Evolutionary conservation across 257 asterid species (phyloP), one percentile per base, ranked within the genome.

Genomic region (Solanum bulbocastanum): DNA sequence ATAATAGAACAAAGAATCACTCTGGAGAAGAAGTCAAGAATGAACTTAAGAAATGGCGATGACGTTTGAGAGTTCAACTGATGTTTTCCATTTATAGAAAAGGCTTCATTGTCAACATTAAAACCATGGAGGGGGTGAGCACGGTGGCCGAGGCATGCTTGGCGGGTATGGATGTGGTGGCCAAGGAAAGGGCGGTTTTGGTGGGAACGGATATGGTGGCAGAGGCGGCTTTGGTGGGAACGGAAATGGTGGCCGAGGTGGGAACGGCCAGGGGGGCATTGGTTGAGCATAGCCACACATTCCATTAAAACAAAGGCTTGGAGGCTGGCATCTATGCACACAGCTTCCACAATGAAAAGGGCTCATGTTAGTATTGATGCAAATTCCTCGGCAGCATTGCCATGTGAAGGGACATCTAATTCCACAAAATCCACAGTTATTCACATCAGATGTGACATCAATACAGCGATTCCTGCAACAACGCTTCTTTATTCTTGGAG

Each of bases 401-500:
- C 94, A 72, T 10, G 92, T 90, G 87, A 95, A 94, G 2, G 89
- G 97, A 74, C 97, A 95, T 88, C 94, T 90, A 33, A 92, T 82
- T 25, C 95, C 94, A 66, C 98, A 95, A 35, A 88, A 25, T 3
- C 98, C 98, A 75, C 98, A 96, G 65, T 95, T 95, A 86, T 94
- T 91, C 18, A 85, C 87, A 87, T 95, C 98, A 10, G 92, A 91
- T 2, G 36, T 25, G 2, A 94, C 93, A 74, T 93, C 97, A 5
- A 94, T 92, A 66, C 98, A 95, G 36, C 96, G 93, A 87, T 94
- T 91, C 68, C 91, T 90, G 82, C 97, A 95, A 84, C 98, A 95
- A 8, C 36, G 86, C 83, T 87, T 87, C 66, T 89, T 90, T 22
- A 60, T 75, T 37, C 91, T 71, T 0, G 92, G 88, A 5, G 94